These are phyloP conservation scores for Coemansia javaensis DNA, from an alignment of 192 early-diverging fungal genomes.

Conservation along the genomic window DNA sequence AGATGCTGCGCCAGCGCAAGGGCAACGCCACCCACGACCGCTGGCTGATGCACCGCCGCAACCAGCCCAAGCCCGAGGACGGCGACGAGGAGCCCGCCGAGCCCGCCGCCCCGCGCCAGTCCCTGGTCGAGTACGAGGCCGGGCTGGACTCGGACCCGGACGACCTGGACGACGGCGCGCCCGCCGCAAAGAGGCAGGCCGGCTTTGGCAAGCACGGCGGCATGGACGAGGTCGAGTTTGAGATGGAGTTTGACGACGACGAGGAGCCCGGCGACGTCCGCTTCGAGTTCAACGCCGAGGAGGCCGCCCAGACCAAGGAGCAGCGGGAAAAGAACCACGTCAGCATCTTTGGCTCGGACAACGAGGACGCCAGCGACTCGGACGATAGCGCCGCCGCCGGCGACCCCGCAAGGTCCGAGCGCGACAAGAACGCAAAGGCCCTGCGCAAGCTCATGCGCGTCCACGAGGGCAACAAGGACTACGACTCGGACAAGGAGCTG, in stretches of 20 bases:
- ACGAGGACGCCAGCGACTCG: conserved; percentile 32
- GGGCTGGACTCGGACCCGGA: conserved; percentile 44
- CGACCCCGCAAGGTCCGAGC: conserved; percentile 7
- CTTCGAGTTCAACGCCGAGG: conserved; percentile 64
- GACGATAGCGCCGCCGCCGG: background rate
- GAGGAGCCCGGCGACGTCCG: conserved; percentile 66
- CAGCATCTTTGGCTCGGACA: conserved; percentile 13
- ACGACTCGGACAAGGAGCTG: conserved; percentile 32
- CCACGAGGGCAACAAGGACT: conserved; percentile 52
- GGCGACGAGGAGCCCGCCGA: conserved; percentile 6
- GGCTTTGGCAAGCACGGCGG: conserved; percentile 50
- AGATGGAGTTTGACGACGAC: conserved; percentile 77
- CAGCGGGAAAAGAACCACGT: conserved; percentile 25
- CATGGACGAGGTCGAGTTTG: conserved; percentile 71
- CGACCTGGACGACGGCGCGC: background rate
- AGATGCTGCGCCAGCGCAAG: conserved; percentile 47
- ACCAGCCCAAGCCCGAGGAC: conserved; percentile 36
- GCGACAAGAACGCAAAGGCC: conserved; percentile 43
- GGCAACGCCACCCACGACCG: conserved; percentile 16
- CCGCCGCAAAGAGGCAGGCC: conserved; percentile 12
- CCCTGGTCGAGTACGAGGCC: conserved; percentile 50
- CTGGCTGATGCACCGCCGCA: conserved; percentile 56
- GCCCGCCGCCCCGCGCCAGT: background rate
- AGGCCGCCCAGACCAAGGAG: conserved; percentile 55
- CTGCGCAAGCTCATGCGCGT: conserved; percentile 63